Base-by-base conservation (phyloP, 257 asterid species). In the Rehmannia glutinosa region DNA sequence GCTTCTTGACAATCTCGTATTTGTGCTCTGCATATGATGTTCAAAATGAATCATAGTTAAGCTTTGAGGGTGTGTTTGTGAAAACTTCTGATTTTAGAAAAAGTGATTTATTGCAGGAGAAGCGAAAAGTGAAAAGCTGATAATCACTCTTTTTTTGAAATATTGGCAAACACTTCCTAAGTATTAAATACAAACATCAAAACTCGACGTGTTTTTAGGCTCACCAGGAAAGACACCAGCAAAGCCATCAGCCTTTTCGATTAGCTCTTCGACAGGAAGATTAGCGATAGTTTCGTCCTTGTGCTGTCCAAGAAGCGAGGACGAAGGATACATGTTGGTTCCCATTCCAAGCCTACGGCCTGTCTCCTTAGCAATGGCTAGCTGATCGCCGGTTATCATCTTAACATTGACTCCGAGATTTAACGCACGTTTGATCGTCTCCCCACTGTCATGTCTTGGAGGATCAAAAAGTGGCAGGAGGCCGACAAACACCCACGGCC, bases 361-460 rank as follows among this genome's bases (percentile, higher is more conserved):
- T 0, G 90, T 84, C 53, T 84, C 90, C 74, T 84, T 84, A 8
- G 73, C 87, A 21, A 84, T 84, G 25, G 90, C 90, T 0, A 84
- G 80, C 64, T 84, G 90, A 70, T 84, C 88, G 21, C 92, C 96
- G 0, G 96, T 89, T 51, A 89, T 89, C 96, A 89, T 89, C 81
- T 89, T 89, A 2, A 89, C 96, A 36, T 88, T 89, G 38, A 89
- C 95, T 27, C 96, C 96, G 7, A 89, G 90, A 56, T 83, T 59
- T 2, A 89, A 78, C 13, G 96, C 95, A 11, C 91, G 81, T 23
- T 66, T 83, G 62, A 89, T 89, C 24, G 96, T 89, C 75, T 86
- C 95, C 0, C 81, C 92, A 54, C 96, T 89, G 79, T 89, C 96
- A 28, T 86, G 92, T 70, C 96, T 84, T 13, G 96, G 96, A 9